Conservation (phyloP, 2,329 filamentous ascomycete genomes). For the Hypoxylon sp. region DNA sequence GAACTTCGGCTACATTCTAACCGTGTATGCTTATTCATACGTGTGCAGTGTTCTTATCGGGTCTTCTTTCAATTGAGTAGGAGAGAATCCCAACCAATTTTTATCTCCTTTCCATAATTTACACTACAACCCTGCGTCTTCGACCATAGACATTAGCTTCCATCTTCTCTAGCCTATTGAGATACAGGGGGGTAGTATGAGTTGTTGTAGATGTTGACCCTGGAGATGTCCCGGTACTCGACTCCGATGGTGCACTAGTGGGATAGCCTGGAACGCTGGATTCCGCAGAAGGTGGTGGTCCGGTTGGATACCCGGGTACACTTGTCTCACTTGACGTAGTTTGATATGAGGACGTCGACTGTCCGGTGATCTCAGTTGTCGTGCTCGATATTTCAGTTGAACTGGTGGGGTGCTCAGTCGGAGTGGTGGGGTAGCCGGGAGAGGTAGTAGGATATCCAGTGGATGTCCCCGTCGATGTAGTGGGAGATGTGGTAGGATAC, state of each 20-base stretch:
- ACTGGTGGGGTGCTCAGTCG: background rate
- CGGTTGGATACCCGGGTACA: background rate
- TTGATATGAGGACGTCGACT: background rate
- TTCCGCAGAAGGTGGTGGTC: conserved; percentile 3
- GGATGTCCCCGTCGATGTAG: background rate
- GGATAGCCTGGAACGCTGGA: background rate
- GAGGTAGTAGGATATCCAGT: background rate
- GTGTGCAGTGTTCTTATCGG: conserved; percentile 4
- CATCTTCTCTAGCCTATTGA: background rate
- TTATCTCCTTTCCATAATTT: background rate
- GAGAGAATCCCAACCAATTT: conserved; percentile 20
- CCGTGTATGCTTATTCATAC: conserved; percentile 22
- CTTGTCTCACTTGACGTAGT: background rate
- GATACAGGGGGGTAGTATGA: background rate
- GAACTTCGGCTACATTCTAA: conserved; percentile 8
- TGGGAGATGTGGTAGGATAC: background rate
- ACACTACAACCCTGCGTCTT: conserved; percentile 24
- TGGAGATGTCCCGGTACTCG: background rate
- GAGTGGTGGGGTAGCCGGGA: background rate
- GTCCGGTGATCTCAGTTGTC: background rate
- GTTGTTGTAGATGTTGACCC: background rate
- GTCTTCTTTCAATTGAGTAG: background rate
- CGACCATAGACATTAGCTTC: conserved; percentile 9
- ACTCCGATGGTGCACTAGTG: background rate
- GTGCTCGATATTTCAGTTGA: conserved; percentile 8